Evolutionary conservation across 345 rosid species (phyloP), one percentile per base, ranked within the genome.

Genomic region (Lepidium aucheri): DNA sequence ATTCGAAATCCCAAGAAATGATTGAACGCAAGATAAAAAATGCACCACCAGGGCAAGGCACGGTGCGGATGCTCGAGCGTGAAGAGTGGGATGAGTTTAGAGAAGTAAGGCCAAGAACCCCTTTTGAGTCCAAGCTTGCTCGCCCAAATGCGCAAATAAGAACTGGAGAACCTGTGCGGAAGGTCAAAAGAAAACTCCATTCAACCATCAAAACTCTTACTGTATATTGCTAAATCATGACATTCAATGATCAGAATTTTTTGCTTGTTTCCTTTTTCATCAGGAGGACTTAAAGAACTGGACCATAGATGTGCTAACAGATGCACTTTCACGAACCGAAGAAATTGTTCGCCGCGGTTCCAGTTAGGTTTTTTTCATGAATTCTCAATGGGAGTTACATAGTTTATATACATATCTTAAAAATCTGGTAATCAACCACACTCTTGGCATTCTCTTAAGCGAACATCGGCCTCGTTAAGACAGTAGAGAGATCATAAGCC

Each of bases 21-120:
- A 88, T 88, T 55, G 99, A 94, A 70, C 82, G 84, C 44, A 88
- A 83, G 78, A 94, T 90, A 65, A 81, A 83, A 71, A 78, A 90
- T 60, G 89, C 95, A 75, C 99, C 95, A 60, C 73, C 78, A 16
- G 96, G 84, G 65, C 90, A 82, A 84, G 99, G 99, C 67, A 81
- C 88, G 0, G 79, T 88, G 47, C 70, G 95, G 82, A 85, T 84
- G 99, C 78, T 94, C 15, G 78, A 71, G 32, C 92, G 82, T 16
- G 91, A 90, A 60, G 99, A 94, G 65, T 94, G 99, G 97, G 95
- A 85, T 45, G 81, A 82, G 62, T 58, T 90, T 59, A 81, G 89
- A 53, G 96, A 90, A 76, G 87, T 86, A 72, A 88, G 99, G 77
- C 95, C 99, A 28, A 81, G 95, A 81, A 90, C 97, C 47, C 97